Evolutionary conservation across 2,329 filamentous ascomycete genomes (phyloP).

Genomic region (Talaromyces sp.): DNA sequence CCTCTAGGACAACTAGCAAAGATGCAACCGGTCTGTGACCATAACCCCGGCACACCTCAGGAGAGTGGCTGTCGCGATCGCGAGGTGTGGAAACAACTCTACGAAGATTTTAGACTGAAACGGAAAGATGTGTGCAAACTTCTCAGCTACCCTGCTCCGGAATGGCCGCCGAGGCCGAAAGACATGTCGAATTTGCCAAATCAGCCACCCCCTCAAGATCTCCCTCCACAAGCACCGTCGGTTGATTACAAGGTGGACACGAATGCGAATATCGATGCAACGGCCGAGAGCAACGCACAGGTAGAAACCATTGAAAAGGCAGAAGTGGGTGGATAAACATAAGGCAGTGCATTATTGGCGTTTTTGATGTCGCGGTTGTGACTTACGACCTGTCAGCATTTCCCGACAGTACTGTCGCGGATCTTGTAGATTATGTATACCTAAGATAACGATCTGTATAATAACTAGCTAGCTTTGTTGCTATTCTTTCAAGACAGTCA

Average conservation of each 20-base stretch:
- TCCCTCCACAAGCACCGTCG: not conserved
- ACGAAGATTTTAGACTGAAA: conserved; percentile 36
- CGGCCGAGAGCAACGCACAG: not conserved
- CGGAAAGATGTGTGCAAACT: conserved; percentile 36
- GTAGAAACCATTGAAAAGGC: not conserved
- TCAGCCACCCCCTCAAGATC: not conserved
- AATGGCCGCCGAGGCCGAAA: conserved; percentile 26
- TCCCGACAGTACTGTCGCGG: not conserved
- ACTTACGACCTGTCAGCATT: not conserved
- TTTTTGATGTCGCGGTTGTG: not conserved
- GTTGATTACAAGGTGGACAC: not conserved
- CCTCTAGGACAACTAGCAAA: conserved; percentile 31
- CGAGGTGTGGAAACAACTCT: conserved; percentile 37
- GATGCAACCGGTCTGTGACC: conserved; percentile 34
- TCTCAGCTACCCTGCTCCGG: conserved; percentile 37
- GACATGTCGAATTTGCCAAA: conserved; percentile 17
- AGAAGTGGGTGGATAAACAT: not conserved
- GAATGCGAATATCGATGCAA: not conserved
- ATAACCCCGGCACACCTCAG: conserved; percentile 33
- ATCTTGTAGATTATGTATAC: conserved; percentile 4
- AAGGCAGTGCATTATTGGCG: conserved; percentile 5
- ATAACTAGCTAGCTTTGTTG: not conserved
- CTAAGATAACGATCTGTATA: not conserved
- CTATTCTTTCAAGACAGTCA: no score
- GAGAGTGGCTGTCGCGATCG: conserved; percentile 39